phyloP scores from a whole-genome alignment of 192 early-diverging fungal genomes.

The Diversispora epigaea region DNA sequence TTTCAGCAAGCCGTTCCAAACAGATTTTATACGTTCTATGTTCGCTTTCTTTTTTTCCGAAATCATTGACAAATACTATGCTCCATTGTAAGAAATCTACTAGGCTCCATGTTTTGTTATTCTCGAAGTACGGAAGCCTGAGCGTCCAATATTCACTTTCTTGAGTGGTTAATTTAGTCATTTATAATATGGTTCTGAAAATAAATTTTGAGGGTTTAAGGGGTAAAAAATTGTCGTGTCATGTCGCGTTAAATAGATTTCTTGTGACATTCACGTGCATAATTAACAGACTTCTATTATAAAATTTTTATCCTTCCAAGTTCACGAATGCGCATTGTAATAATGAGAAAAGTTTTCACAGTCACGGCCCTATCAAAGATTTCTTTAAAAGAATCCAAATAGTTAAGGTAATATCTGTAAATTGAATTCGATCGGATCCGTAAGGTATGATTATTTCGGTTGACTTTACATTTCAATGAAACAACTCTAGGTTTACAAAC shows the following conservation, averaged over 20 bases:
- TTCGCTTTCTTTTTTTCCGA: neutral
- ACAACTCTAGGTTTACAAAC: too few species aligned
- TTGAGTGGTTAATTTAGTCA: neutral
- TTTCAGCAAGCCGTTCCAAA: neutral
- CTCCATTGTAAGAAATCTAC: slow-evolving; percentile 9
- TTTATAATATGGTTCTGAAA: neutral
- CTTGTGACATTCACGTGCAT: too few species aligned
- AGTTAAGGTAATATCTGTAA: too few species aligned
- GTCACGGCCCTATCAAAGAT: too few species aligned
- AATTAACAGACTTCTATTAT: too few species aligned
- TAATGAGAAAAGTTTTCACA: too few species aligned
- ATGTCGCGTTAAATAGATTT: neutral
- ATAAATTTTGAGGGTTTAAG: neutral
- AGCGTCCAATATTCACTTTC: neutral
- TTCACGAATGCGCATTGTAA: too few species aligned
- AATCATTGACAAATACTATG: slow-evolving; percentile 1
- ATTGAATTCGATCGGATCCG: too few species aligned
- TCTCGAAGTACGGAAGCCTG: slow-evolving; percentile 11
- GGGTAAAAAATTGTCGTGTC: neutral
- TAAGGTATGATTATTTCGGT: too few species aligned
- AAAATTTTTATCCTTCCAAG: too few species aligned
- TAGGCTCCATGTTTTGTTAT: slow-evolving; percentile 1
- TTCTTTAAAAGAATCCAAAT: too few species aligned
- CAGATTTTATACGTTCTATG: neutral
- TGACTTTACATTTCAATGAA: too few species aligned